phyloP scores from a whole-genome alignment of 495 filamentous ascomycete genomes.

The Tuber indicum region DNA sequence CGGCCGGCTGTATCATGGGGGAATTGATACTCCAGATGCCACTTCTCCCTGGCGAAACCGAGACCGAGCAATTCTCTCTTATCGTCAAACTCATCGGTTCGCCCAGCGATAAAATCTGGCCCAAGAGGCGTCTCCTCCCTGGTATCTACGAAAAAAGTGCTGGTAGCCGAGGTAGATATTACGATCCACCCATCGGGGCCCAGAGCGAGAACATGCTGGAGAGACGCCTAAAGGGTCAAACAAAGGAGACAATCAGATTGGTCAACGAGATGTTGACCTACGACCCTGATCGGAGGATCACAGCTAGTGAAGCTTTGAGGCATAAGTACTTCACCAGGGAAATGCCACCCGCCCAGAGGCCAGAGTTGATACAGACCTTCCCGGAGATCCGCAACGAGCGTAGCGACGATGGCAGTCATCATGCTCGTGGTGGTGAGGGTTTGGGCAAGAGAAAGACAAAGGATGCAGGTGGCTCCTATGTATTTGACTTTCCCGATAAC shows the following conservation, averaged over 20 bases:
- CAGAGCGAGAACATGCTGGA: constrained; percentile 36
- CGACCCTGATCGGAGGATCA: constrained; percentile 38
- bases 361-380: constrained; percentile 47
- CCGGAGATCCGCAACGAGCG: constrained; percentile 45
- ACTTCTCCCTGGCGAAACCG: constrained; percentile 46
- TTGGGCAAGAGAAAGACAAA: constrained; percentile 19
- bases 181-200: constrained; percentile 22
- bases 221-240: constrained; percentile 28
- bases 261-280: constrained; percentile 40
- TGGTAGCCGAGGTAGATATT: constrained; percentile 19
- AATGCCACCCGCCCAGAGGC: constrained; percentile 44
- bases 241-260: constrained; percentile 38
- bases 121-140: constrained; percentile 39
- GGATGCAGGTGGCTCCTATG: constrained; percentile 39
- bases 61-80: constrained; percentile 46
- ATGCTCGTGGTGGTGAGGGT: constrained; percentile 25
- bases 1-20: constrained; percentile 47
- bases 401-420: constrained; percentile 14
- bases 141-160: constrained; percentile 25
- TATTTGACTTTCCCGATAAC: constrained; percentile 46
- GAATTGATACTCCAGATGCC: constrained; percentile 46
- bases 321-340: constrained; percentile 42
- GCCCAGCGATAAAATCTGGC: constrained; percentile 43
- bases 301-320: constrained; percentile 29
- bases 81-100: constrained; percentile 47